These are phyloP conservation scores for Pachyrhizus erosus DNA, from an alignment of 306 rosid genomes.

Conservation along the genomic window DNA sequence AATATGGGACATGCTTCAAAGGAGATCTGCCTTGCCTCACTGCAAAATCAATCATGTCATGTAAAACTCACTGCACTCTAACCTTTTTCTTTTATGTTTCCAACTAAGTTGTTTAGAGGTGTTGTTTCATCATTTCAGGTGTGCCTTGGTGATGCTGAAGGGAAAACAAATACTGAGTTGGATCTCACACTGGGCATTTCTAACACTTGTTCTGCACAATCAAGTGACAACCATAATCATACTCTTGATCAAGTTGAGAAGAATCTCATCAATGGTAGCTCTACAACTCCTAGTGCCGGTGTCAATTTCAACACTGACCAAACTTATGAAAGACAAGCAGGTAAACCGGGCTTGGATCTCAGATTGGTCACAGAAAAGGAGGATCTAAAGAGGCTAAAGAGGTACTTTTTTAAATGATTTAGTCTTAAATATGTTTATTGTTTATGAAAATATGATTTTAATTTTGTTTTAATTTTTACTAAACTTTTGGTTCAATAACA, in stretches of 20 bases:
- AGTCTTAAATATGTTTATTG: not conserved
- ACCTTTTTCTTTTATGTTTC: not conserved
- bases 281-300: not conserved
- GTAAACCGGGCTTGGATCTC: not conserved
- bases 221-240: not conserved
- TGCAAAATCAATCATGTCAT: not conserved
- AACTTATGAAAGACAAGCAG: not conserved
- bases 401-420: not conserved
- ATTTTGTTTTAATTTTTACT: not conserved
- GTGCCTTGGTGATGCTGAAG: not conserved
- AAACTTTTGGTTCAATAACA: not conserved
- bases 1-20: conserved; percentile 33
- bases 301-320: not conserved
- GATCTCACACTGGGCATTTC: not conserved
- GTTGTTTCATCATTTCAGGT: conserved; percentile 21
- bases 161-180: not conserved
- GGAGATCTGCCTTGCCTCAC: not conserved
- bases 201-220: not conserved
- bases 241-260: not conserved
- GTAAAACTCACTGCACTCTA: not conserved
- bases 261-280: not conserved
- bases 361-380: not conserved
- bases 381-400: not conserved
- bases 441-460: not conserved
- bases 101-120: conserved; percentile 5